Evolutionary conservation across 2,329 filamentous ascomycete species (phyloP).

Genomic region (Trichocomaceae sp.): DNA sequence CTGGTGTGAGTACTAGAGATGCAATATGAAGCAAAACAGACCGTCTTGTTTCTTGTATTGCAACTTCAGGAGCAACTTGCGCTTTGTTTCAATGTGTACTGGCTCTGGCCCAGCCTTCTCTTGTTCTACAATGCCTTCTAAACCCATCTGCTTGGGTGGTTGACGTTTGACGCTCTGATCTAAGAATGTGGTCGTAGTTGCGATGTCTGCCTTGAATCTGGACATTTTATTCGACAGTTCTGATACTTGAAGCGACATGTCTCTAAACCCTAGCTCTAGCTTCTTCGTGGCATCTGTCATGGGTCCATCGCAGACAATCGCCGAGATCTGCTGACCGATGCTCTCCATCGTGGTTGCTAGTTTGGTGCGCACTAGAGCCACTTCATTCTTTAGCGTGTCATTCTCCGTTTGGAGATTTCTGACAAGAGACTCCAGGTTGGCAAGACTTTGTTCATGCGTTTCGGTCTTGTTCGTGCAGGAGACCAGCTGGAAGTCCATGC

Average conservation of each 20-base stretch:
- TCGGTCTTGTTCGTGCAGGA: slow-evolving; percentile 11
- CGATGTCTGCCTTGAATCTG: not conserved
- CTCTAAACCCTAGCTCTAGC: not conserved
- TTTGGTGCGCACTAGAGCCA: slow-evolving; percentile 3
- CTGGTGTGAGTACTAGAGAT: not conserved
- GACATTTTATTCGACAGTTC: slow-evolving; percentile 2
- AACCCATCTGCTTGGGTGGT: not conserved
- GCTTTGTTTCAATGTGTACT: not conserved
- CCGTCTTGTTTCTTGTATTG: not conserved
- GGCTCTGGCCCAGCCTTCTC: not conserved
- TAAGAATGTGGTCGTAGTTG: not conserved
- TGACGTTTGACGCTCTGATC: not conserved
- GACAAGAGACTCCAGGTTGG: slow-evolving; percentile 9
- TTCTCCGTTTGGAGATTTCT: slow-evolving; percentile 12
- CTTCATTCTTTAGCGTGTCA: slow-evolving; percentile 10
- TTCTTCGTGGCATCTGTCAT: not conserved
- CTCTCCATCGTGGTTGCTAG: slow-evolving; percentile 6
- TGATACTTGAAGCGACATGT: not conserved
- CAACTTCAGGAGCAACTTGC: not conserved
- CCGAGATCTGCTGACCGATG: slow-evolving; percentile 6
- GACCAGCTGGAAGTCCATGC: slow-evolving; percentile 15
- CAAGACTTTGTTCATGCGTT: slow-evolving; percentile 3
- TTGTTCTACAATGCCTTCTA: not conserved
- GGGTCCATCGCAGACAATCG: not conserved
- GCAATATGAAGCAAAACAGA: not conserved